Percentiles rank a stretch among this genome's conserved stretches.
Conservation (phyloP, 192 early-diverging fungal genomes). For the Cetraspora pellucida region DNA sequence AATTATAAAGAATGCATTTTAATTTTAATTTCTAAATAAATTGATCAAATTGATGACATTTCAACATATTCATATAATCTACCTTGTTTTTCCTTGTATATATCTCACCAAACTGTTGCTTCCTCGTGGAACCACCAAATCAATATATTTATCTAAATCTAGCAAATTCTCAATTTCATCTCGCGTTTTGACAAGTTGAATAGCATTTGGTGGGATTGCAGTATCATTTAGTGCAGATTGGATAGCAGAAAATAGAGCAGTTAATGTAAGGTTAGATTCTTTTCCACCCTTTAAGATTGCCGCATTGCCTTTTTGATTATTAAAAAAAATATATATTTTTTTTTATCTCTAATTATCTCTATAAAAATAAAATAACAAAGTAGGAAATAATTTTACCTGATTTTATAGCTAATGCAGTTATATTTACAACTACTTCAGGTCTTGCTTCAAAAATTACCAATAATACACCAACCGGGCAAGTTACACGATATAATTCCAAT, state of each 20-base stretch:
- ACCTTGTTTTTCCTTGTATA: slow-evolving; percentile 90
- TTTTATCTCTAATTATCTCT: neutral
- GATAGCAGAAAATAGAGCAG: slow-evolving; percentile 74
- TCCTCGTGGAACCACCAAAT: slow-evolving; percentile 95
- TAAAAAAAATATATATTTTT: neutral
- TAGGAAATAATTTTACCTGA: slow-evolving; percentile 53
- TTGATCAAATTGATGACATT: neutral
- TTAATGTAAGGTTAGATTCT: slow-evolving; percentile 83
- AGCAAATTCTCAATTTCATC: slow-evolving; percentile 87
- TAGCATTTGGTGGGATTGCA: slow-evolving; percentile 65
- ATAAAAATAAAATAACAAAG: neutral
- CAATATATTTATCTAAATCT: slow-evolving; percentile 89
- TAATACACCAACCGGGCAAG: slow-evolving; percentile 91
- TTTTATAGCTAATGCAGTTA: slow-evolving; percentile 92
- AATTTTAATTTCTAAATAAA: slow-evolving; percentile 15
- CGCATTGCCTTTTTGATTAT: slow-evolving; percentile 68
- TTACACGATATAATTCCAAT: slow-evolving; percentile 88
- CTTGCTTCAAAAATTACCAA: slow-evolving; percentile 98
- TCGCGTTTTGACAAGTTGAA: slow-evolving; percentile 88
- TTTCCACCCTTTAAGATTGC: slow-evolving; percentile 98
- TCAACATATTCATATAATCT: slow-evolving; percentile 7
- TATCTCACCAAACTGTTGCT: slow-evolving; percentile 88
- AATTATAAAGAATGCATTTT: neutral
- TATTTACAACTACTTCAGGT: slow-evolving; percentile 98
- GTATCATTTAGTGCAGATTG: slow-evolving; percentile 72